Evolutionary conservation across 352 stramenopile species (phyloP).

Genomic region (Thalassiosira livingstoniorum): DNA sequence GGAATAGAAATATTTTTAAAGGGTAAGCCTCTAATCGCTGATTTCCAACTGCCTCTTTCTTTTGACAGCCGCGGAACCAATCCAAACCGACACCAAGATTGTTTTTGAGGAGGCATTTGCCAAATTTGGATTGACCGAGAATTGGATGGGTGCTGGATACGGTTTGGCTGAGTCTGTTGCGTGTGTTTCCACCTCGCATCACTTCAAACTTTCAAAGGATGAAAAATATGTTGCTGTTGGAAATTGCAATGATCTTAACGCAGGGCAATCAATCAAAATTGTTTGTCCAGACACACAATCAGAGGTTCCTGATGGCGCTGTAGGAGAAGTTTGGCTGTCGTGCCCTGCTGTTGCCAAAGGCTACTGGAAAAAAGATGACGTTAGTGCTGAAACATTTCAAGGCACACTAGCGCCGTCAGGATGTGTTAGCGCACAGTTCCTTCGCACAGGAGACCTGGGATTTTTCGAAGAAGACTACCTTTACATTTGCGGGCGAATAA

Average conservation of each 20-base stretch:
- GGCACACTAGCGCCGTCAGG: constrained; percentile 79
- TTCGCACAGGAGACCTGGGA: constrained; percentile 96
- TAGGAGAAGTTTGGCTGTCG: constrained; percentile 94
- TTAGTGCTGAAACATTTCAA: constrained; percentile 91
- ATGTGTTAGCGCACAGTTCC: constrained; percentile 79
- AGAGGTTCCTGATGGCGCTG: too few species aligned
- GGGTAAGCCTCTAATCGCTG: too few species aligned
- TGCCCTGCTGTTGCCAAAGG: constrained; percentile 92
- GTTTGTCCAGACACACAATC: too few species aligned
- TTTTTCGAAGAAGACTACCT: constrained; percentile 95
- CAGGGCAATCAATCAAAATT: too few species aligned
- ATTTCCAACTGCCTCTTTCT: too few species aligned
- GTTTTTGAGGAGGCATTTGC: constrained; percentile 87
- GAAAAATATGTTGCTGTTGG: constrained; percentile 68
- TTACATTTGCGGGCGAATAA: constrained; percentile 98
- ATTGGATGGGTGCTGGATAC: constrained; percentile 96
- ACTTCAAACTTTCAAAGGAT: constrained; percentile 95
- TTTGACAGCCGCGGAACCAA: constrained; percentile 98
- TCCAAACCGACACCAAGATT: constrained; percentile 87
- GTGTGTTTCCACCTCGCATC: too few species aligned
- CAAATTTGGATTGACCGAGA: constrained; percentile 87
- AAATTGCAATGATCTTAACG: too few species aligned
- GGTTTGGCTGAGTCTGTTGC: constrained; percentile 98
- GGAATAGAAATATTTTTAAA: constrained; percentile 92
- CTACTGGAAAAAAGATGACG: constrained; percentile 90